These are phyloP conservation scores for Xylariomycetidae sp. DNA, from an alignment of 2,329 filamentous ascomycete species.

Conservation along the genomic window DNA sequence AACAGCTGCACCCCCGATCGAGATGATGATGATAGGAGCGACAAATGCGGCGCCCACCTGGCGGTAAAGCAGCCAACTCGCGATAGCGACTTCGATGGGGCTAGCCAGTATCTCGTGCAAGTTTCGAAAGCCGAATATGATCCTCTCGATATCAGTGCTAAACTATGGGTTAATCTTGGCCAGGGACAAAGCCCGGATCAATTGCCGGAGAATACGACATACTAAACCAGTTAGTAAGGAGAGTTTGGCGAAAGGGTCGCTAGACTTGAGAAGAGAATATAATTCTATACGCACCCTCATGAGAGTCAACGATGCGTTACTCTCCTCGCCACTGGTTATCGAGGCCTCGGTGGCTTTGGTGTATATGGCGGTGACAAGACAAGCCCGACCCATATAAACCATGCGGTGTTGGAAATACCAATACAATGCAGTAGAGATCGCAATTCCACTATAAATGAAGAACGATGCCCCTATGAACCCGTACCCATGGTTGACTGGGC, in stretches of 20 bases:
- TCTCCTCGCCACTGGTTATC: constrained; percentile 25
- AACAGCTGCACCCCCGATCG: constrained; percentile 15
- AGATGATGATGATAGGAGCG: constrained; percentile 40
- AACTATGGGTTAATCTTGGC: too few relatives aligned
- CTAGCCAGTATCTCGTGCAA: constrained; percentile 39
- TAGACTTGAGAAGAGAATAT: too few relatives aligned
- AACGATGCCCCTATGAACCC: constrained; percentile 37
- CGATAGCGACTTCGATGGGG: constrained; percentile 37
- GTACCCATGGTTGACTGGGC: constrained; percentile 26
- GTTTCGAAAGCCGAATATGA: constrained; percentile 27
- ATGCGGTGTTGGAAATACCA: constrained; percentile 33
- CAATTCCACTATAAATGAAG: constrained; percentile 36
- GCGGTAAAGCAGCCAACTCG: constrained; percentile 41
- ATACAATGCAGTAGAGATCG: constrained; percentile 34
- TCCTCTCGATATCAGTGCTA: constrained; percentile 39
- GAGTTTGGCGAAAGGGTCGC: not conserved
- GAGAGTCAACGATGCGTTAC: constrained; percentile 38
- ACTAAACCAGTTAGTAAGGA: not conserved
- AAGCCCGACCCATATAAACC: constrained; percentile 24
- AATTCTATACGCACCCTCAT: constrained; percentile 39
- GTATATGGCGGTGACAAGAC: constrained; percentile 29
- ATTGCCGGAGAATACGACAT: not conserved
- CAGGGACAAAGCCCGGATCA: too few relatives aligned
- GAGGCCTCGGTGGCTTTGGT: constrained; percentile 22
- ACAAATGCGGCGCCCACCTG: constrained; percentile 44